Percentiles rank a stretch among this genome's conserved stretches.
Conservation (phyloP, 2,329 filamentous ascomycete genomes). For the Botryotinia convoluta region DNA sequence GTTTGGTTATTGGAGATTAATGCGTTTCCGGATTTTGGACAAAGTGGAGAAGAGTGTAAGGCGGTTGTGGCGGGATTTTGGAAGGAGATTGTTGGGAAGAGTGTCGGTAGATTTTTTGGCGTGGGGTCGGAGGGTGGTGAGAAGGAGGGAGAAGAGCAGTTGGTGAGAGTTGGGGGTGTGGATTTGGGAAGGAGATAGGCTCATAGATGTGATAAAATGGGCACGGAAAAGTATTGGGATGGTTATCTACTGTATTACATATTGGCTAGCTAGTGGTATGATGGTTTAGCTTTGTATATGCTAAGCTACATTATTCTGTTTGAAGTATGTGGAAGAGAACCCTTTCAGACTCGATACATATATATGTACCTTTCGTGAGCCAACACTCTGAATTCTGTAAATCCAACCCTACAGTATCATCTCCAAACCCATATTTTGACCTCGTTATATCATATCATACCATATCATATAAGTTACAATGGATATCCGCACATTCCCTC, state of each 20-base stretch:
- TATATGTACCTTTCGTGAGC: background rate
- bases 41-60: constrained; percentile 76
- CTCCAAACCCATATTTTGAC: background rate
- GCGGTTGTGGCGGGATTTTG: constrained; percentile 74
- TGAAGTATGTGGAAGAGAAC: background rate
- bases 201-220: background rate
- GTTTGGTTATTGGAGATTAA: constrained; percentile 88
- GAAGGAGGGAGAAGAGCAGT: constrained; percentile 33
- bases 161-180: constrained; percentile 51
- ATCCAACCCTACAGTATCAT: background rate
- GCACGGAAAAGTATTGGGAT: background rate
- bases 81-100: constrained; percentile 66
- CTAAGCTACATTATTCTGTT: background rate
- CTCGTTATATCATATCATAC: background rate
- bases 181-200: constrained; percentile 9
- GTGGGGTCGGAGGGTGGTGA: constrained; percentile 31
- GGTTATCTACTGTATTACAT: background rate
- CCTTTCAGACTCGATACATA: background rate
- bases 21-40: constrained; percentile 92
- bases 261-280: background rate
- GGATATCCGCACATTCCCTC: background rate
- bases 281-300: background rate
- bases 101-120: constrained; percentile 67
- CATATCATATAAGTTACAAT: too few relatives aligned
- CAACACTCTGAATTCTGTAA: background rate